Evolutionary conservation across 2,329 filamentous ascomycete genomes (phyloP), one percentile per base, ranked within the genome.

Genomic region (Lasiodiplodia sp.): DNA sequence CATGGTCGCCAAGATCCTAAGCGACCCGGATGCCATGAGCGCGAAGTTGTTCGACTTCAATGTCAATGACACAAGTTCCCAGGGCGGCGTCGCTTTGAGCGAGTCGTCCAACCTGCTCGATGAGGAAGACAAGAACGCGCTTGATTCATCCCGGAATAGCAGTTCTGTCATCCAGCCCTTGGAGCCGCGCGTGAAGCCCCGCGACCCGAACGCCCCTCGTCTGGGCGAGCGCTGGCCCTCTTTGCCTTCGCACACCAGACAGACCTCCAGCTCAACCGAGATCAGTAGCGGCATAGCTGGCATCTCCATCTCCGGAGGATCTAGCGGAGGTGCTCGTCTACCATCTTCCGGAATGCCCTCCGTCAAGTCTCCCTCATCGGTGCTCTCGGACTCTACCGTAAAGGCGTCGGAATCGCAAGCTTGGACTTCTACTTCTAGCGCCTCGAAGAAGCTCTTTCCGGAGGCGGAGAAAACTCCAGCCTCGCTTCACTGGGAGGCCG

Each of bases 1-100:
- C 38, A 78, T 87, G 51, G 75, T 84, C 65, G 81, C 78, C 1
- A 71, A 78, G 69, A 71, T 80, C 40, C 73, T 79, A 58, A 68
- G 75, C 34, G 71, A 74, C 23, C 73, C 68, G 1, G 68, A 68
- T 10, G 11, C 21, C 10, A 18, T 56, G 37, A n/a, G 18, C 3
- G 14, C 31, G 10, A 62, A 69, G 11, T 16, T 44, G 8, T 38
- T 51, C 72, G 12, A 72, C 73, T 11, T 75, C 25, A 21, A 34
- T n/a, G 40, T 63, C 16, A 57, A 60, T 11, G 57, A 68, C 18
- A 53, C 47, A 3, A 37, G 52, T 7, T 47, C 31, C 16, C n/a
- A 38, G 11, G 66, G 57, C 5, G 66, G 66, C 5, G 23, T 63
- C 18, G 18, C 56, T 10, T 51, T 38, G 31, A 28, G 10, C 14